These are phyloP conservation scores for Niebla homalea DNA, from an alignment of 495 filamentous ascomycete genomes.

Conservation along the genomic window DNA sequence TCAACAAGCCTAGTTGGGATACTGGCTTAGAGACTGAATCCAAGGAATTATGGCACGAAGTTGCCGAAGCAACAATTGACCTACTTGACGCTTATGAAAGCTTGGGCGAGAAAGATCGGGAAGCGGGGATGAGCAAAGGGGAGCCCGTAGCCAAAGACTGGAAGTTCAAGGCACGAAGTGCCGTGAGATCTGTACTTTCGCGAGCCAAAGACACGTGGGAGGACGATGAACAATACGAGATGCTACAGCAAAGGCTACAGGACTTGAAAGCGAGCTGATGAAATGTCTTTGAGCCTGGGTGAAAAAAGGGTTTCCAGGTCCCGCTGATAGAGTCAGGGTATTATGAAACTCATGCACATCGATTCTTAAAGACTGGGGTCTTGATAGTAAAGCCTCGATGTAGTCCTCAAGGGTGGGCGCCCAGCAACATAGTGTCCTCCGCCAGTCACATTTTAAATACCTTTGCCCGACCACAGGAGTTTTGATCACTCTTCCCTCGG, in stretches of 20 bases:
- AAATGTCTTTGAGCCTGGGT: background rate
- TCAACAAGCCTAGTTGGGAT: conserved; percentile 29
- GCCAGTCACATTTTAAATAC: no score
- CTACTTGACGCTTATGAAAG: conserved; percentile 38
- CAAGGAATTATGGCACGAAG: conserved; percentile 34
- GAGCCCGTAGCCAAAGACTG: conserved; percentile 45
- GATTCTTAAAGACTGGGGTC: no score
- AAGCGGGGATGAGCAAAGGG: conserved; percentile 21
- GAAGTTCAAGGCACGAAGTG: conserved; percentile 79
- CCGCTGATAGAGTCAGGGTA: no score
- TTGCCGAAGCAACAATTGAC: conserved; percentile 34
- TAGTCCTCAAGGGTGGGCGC: no score
- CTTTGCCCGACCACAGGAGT: no score
- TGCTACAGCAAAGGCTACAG: conserved; percentile 44
- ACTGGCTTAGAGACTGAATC: conserved; percentile 28
- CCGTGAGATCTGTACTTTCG: conserved; percentile 65
- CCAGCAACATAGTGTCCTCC: no score
- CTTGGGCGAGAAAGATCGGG: conserved; percentile 28
- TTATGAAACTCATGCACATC: no score
- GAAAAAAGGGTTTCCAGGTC: no score
- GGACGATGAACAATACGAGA: conserved; percentile 55
- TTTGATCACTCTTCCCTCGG: no score
- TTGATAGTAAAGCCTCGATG: no score
- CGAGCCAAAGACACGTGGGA: conserved; percentile 78
- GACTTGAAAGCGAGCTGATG: conserved; percentile 34